phyloP scores from a whole-genome alignment of 257 asterid species.

The Ligustrum vulgare region DNA sequence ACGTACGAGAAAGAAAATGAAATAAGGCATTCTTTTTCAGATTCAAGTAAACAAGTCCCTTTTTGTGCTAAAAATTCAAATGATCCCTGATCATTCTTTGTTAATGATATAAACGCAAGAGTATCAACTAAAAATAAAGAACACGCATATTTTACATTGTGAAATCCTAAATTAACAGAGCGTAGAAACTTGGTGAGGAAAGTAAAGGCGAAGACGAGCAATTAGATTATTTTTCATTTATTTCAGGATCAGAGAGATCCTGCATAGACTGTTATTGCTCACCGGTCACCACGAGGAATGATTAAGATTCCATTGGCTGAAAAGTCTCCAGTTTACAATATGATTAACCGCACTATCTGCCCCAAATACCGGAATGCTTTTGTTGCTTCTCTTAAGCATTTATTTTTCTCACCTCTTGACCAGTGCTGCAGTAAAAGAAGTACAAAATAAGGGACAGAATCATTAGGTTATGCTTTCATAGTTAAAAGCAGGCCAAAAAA shows the following conservation, averaged over 20 bases:
- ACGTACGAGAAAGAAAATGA: background rate
- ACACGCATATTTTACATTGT: background rate
- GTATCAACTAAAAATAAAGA: too few species aligned
- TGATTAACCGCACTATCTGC: constrained; percentile 79
- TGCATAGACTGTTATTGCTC: constrained; percentile 16
- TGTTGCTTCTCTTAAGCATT: constrained; percentile 74
- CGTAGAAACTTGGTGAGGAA: background rate
- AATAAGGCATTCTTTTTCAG: background rate
- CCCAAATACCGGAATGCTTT: constrained; percentile 85
- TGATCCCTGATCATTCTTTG: background rate
- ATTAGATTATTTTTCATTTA: constrained; percentile 1
- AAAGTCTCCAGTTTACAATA: constrained; percentile 37
- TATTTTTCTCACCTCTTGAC: constrained; percentile 80
- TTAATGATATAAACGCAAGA: too few species aligned
- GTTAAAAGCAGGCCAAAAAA: background rate
- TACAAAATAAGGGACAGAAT: background rate
- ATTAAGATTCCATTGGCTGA: constrained; percentile 2
- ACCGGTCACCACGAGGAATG: constrained; percentile 26
- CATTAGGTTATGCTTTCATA: constrained; percentile 15
- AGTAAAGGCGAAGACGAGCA: background rate
- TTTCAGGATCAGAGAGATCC: background rate
- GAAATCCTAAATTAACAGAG: background rate
- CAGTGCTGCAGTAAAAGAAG: constrained; percentile 62
- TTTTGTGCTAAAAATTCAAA: background rate
- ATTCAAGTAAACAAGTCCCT: background rate